Percentiles rank a stretch among this genome's conserved stretches.
Evolutionary conservation across 352 stramenopile species (phyloP).

Genomic region (Phytophthora multivora): DNA sequence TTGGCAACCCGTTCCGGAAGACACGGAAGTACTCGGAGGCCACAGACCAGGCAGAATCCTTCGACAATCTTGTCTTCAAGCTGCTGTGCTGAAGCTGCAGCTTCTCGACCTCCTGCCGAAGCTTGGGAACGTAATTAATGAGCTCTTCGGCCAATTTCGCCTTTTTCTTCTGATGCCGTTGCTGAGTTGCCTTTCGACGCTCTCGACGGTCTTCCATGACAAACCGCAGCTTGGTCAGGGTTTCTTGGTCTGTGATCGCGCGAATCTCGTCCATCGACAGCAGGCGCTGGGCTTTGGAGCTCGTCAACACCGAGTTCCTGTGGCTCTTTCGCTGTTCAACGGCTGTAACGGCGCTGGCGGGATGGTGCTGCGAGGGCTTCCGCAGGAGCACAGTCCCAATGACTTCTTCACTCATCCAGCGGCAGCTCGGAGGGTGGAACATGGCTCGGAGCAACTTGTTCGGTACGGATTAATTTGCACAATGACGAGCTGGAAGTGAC

Average conservation of each 20-base stretch:
- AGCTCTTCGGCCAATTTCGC: neutral
- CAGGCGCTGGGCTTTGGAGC: neutral
- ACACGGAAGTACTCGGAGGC: conserved; percentile 1
- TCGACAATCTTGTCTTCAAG: neutral
- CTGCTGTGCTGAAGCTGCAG: neutral
- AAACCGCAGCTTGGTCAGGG: neutral
- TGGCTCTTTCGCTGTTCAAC: neutral
- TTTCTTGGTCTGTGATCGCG: neutral
- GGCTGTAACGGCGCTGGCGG: neutral
- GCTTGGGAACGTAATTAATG: neutral
- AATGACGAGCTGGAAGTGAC: neutral
- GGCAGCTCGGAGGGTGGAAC: conserved; percentile 2
- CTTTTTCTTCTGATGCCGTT: conserved; percentile 1
- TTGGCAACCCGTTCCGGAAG: neutral
- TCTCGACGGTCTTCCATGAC: neutral
- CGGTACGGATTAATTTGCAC: neutral
- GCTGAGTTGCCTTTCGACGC: neutral
- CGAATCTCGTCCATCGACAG: neutral
- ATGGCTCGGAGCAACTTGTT: neutral
- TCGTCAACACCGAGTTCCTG: neutral
- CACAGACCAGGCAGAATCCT: neutral
- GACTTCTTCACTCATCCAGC: neutral
- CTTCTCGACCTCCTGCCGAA: neutral
- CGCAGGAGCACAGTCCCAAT: neutral
- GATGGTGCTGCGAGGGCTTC: neutral